Base-by-base conservation (phyloP, 108 stramenopile species). In the Nitzschia sp. region DNA sequence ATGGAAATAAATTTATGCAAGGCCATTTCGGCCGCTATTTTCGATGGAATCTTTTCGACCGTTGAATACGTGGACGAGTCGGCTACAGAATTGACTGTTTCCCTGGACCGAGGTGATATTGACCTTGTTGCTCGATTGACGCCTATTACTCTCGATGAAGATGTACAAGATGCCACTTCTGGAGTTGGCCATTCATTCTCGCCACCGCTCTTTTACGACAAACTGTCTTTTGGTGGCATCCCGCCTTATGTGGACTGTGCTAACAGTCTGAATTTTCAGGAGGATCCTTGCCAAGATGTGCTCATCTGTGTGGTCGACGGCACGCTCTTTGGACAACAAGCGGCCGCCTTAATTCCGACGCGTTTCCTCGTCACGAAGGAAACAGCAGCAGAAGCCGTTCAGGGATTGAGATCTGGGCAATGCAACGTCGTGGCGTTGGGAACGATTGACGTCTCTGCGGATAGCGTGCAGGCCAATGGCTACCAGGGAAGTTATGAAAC, bases 1-100 rank as follows among this genome's bases (percentile, higher is more conserved):
- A 76, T 86, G 56, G 74, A 83, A 67, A 66, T 72, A 31, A 71
- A 77, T 56, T 84, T 72, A 54, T 88, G 87, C 62, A 64, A 58
- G 9, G 69, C 80, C 0, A 29, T 88, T 11, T 66, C 77, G 24
- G 76, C 87, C 23, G 84, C 84, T 1, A 61, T 88, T 3, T 80
- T 83, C 32, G 30, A 76, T 58, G 80, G 79, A 11, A 55, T 65
- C 25, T 18, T 54, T 2, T 58, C 54, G 13, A 70, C 83, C 0
- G 74, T 59, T 27, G 61, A 45, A 21, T 70, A 65, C 46, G 49
- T 36, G 2, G 64, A 55, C 31, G 72, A 85, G 23, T 25, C 64
- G 17, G 66, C 81, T 11, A 32, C 58, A 29, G 70, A 73, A 17
- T 60, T 58, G 11, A 62, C 80, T 30, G n/a, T 24, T 2, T 81